Evolutionary conservation across 2,329 filamentous ascomycete species (phyloP).

Genomic region (Escovopsis weberi): DNA sequence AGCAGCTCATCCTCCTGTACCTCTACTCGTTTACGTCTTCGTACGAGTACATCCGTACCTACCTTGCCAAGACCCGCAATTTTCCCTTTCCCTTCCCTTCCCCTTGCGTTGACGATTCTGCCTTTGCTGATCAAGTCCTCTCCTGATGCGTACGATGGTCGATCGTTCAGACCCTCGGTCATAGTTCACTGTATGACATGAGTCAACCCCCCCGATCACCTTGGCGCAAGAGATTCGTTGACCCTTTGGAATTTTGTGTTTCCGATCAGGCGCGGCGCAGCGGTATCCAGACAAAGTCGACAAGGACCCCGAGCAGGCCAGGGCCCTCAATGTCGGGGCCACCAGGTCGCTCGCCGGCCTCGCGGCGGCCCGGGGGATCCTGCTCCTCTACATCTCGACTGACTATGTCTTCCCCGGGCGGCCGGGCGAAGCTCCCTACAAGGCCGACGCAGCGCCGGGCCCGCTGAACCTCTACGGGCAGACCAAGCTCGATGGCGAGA

Average conservation of each 20-base stretch:
- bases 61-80: too few species aligned
- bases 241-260: neutral
- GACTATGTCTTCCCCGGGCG: conserved; percentile 67
- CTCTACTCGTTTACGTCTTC: too few species aligned
- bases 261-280: conserved; percentile 58
- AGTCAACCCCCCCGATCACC: neutral
- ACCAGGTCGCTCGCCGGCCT: conserved; percentile 50
- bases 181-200: conserved; percentile 6
- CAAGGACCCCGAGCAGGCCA: conserved; percentile 60
- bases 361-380: conserved; percentile 44
- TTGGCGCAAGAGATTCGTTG: conserved; percentile 7
- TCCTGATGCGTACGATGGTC: neutral
- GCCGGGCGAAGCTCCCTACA: conserved; percentile 73
- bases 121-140: conserved; percentile 1
- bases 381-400: conserved; percentile 68
- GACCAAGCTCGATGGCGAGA: conserved; percentile 46
- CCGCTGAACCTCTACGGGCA: conserved; percentile 65
- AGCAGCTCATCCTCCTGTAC: conserved; percentile 10
- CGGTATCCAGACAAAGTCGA: conserved; percentile 79
- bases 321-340: conserved; percentile 59
- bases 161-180: conserved; percentile 3
- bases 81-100: too few species aligned
- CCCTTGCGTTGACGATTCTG: neutral
- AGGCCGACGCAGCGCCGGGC: conserved; percentile 42
- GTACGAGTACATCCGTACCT: too few species aligned